phyloP scores from a whole-genome alignment of 2,329 filamentous ascomycete genomes.

The Graphilbum ipis-grandicollis region DNA sequence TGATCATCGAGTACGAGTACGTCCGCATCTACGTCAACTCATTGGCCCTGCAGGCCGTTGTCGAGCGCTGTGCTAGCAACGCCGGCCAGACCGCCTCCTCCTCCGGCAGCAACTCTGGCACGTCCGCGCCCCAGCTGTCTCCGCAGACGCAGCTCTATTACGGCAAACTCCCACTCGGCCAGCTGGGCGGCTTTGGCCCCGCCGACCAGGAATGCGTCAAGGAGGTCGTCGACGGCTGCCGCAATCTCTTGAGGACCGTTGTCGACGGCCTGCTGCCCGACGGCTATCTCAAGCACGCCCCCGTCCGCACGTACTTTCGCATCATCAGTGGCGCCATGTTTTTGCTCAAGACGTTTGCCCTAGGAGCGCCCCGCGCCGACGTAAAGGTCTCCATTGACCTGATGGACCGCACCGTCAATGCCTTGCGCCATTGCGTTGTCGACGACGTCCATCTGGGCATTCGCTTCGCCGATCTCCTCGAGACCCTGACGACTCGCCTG shows the following conservation, averaged over 20 bases:
- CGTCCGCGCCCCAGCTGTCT: conserved; percentile 25
- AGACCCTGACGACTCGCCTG: conserved; percentile 57
- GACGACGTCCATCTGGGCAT: conserved; percentile 78
- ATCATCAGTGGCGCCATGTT: conserved; percentile 80
- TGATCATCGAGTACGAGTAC: conserved; percentile 92
- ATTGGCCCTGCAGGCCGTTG: conserved; percentile 80
- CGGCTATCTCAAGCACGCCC: conserved; percentile 65
- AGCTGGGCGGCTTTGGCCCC: conserved; percentile 43
- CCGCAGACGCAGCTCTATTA: conserved; percentile 49
- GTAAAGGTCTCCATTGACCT: conserved; percentile 58
- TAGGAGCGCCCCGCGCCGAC: conserved; percentile 63
- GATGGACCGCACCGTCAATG: conserved; percentile 58
- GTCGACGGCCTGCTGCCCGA: conserved; percentile 59
- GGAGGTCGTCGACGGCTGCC: conserved; percentile 61
- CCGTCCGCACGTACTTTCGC: conserved; percentile 70
- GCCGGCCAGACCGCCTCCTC: conserved; percentile 28
- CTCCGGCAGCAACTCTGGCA: conserved; percentile 14
- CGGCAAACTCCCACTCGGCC: conserved; percentile 45
- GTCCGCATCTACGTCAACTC: conserved; percentile 91
- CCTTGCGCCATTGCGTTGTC: conserved; percentile 60
- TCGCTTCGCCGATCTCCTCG: conserved; percentile 66
- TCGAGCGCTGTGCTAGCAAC: conserved; percentile 77
- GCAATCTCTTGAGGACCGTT: conserved; percentile 60
- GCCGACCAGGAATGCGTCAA: conserved; percentile 57
- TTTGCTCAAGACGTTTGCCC: conserved; percentile 65